Evolutionary conservation across 768 basidiomycete species (phyloP), one percentile per base, ranked within the genome.

Genomic region (Fomitopsis serialis): DNA sequence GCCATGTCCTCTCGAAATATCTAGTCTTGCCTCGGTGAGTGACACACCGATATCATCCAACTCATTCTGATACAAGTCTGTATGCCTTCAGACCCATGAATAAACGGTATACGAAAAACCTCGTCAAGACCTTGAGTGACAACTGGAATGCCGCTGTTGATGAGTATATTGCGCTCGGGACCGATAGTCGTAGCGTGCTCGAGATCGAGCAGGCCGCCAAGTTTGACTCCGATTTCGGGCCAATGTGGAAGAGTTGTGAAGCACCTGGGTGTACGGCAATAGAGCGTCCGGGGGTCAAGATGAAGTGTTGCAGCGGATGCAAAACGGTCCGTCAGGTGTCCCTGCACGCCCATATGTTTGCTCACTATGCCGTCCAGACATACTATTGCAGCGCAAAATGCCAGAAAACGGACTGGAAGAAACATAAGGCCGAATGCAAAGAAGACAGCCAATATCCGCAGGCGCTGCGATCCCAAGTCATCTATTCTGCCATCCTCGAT

Each of bases 101-200:
- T 10, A n/a, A 43, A 8, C n/a, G 12, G 9, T 4, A 51, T 2
- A 47, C 52, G 48, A 54, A 51, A 34, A 8, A 24, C 15, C 46
- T 42, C 13, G 11, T 21, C 27, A 35, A 37, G 44, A 29, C 34
- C 17, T 40, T 40, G 34, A 12, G 37, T 50, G 43, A 48, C 48
- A 55, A 59, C 36, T 68, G 65, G 65, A 66, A 68, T 49, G 50
- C 43, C 12, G 54, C 51, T 10, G 58, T 68, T 1, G 67, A 68
- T 42, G 48, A 54, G 19, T 66, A 66, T 50, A 66, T 64, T 23
- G 59, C 17, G 29, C 40, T 29, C 11, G 54, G 52, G 4, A 21
- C 19, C 2, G 66, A 66, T 42, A 4, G 43, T 2, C 57, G 61
- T 2, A 49, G 57, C 3, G 40, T 45, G 9, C 46, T 45, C 21